phyloP scores from a whole-genome alignment of 495 filamentous ascomycete species.

The Penicillium antarcticum region DNA sequence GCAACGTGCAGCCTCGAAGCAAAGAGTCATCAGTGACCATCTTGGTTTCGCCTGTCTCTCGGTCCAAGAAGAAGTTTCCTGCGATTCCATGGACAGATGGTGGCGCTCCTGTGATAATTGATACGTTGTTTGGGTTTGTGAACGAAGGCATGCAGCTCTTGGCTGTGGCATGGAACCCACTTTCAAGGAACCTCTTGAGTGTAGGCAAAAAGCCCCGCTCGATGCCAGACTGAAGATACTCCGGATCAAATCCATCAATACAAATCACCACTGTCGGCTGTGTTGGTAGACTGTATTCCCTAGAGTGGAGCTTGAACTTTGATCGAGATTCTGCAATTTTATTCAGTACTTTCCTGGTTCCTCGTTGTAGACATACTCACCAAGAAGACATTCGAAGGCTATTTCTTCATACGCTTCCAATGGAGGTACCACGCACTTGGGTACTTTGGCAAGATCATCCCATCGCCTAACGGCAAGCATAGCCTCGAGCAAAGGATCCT shows the following conservation, averaged over 20 bases:
- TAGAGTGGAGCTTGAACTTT: constrained; percentile 17
- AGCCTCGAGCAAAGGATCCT: constrained; percentile 29
- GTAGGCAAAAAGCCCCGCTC: constrained; percentile 26
- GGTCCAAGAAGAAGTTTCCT: constrained; percentile 37
- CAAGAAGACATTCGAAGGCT: constrained; percentile 17
- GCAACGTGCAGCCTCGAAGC: constrained; percentile 30
- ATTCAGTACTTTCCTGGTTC: background rate
- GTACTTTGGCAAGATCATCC: constrained; percentile 38
- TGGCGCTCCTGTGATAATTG: constrained; percentile 33
- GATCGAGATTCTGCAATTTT: constrained; percentile 12
- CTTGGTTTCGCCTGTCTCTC: constrained; percentile 26
- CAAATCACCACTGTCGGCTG: constrained; percentile 31
- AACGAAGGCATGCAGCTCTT: constrained; percentile 35
- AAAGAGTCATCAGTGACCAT: constrained; percentile 34
- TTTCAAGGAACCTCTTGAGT: constrained; percentile 19
- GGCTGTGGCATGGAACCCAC: constrained; percentile 30
- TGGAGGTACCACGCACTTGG: constrained; percentile 20
- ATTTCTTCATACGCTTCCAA: constrained; percentile 22
- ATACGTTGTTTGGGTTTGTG: constrained; percentile 36
- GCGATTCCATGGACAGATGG: constrained; percentile 29
- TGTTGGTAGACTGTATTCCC: constrained; percentile 18
- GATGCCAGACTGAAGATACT: constrained; percentile 27
- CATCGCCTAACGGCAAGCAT: constrained; percentile 35
- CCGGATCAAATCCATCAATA: constrained; percentile 36
- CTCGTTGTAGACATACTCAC: background rate